A percentile compares a stretch with the other conserved stretches of the same genome.
phyloP scores from a whole-genome alignment of 2,329 filamentous ascomycete species.

The Aspergillus brunneoviolaceus region DNA sequence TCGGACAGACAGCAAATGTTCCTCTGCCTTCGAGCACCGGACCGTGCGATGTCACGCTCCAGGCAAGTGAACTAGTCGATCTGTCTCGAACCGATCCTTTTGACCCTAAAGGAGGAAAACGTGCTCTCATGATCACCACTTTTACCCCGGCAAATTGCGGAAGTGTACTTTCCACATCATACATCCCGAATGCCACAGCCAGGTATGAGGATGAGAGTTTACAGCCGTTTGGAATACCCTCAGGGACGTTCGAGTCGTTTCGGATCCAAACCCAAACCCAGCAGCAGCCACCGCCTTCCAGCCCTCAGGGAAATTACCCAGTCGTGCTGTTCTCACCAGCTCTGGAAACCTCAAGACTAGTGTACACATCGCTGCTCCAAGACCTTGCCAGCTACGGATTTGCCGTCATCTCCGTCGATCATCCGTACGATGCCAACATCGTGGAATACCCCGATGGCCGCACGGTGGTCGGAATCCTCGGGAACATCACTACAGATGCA shows the following conservation, averaged over 20 bases:
- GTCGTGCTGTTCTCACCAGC: conserved; percentile 37
- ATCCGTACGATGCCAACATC: conserved; percentile 37
- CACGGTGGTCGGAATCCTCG: conserved; percentile 14
- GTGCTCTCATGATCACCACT: conserved; percentile 30
- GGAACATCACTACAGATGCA: conserved; percentile 11
- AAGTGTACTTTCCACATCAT: conserved; percentile 15
- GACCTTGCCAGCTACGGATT: conserved; percentile 36
- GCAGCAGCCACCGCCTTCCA: neutral
- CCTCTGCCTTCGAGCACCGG: conserved; percentile 3
- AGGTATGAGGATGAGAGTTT: conserved; percentile 20
- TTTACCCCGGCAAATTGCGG: conserved; percentile 24
- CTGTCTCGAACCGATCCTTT: conserved; percentile 27
- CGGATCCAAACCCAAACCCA: conserved; percentile 20
- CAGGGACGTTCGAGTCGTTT: conserved; percentile 28
- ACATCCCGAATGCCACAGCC: conserved; percentile 33
- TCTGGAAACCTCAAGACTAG: conserved; percentile 26
- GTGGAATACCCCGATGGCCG: conserved; percentile 34
- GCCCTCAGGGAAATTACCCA: conserved; percentile 17
- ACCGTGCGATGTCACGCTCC: neutral
- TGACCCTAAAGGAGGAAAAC: conserved; percentile 17
- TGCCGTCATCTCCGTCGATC: conserved; percentile 36
- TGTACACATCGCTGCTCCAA: conserved; percentile 32
- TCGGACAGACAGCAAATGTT: neutral
- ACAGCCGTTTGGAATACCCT: conserved; percentile 22
- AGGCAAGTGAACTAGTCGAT: conserved; percentile 17